phyloP scores from a whole-genome alignment of 2,329 filamentous ascomycete genomes.

The Clarireedia monteithiana region DNA sequence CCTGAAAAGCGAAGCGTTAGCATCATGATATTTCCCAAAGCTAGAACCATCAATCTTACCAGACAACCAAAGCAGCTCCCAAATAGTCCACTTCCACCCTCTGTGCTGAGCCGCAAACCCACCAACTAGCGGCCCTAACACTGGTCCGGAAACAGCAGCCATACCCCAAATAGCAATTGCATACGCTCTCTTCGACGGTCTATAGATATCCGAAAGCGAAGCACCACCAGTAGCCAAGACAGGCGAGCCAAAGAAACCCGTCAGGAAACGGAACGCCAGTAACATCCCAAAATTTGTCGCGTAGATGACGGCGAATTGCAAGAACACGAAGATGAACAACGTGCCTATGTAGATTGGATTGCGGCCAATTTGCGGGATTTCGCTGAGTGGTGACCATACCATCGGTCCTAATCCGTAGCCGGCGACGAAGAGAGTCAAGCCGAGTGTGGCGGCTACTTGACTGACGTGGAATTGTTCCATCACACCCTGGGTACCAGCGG shows the following conservation, averaged over 20 bases:
- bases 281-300: slow-evolving; percentile 44
- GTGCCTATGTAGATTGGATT: slow-evolving; percentile 61
- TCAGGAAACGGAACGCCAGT: slow-evolving; percentile 51
- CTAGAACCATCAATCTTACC: slow-evolving; percentile 18
- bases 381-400: slow-evolving; percentile 56
- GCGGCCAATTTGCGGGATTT: slow-evolving; percentile 58
- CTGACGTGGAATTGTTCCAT: slow-evolving; percentile 46
- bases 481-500: slow-evolving; percentile 39
- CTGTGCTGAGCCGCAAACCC: slow-evolving; percentile 50
- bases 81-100: slow-evolving; percentile 50
- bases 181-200: slow-evolving; percentile 47
- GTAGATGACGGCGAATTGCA: slow-evolving; percentile 40
- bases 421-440: slow-evolving; percentile 53
- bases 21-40: not conserved
- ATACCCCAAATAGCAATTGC: slow-evolving; percentile 51
- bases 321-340: slow-evolving; percentile 56
- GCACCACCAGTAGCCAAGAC: slow-evolving; percentile 52
- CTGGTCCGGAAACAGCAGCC: slow-evolving; percentile 38
- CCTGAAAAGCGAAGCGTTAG: not conserved
- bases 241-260: slow-evolving; percentile 55
- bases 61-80: slow-evolving; percentile 54
- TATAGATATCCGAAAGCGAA: slow-evolving; percentile 40
- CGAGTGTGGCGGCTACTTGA: slow-evolving; percentile 44
- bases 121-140: slow-evolving; percentile 51
- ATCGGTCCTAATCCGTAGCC: slow-evolving; percentile 57